Evolutionary conservation across 1,284 basidiomycete species (phyloP).

Genomic region (Pseudozyma sp.): DNA sequence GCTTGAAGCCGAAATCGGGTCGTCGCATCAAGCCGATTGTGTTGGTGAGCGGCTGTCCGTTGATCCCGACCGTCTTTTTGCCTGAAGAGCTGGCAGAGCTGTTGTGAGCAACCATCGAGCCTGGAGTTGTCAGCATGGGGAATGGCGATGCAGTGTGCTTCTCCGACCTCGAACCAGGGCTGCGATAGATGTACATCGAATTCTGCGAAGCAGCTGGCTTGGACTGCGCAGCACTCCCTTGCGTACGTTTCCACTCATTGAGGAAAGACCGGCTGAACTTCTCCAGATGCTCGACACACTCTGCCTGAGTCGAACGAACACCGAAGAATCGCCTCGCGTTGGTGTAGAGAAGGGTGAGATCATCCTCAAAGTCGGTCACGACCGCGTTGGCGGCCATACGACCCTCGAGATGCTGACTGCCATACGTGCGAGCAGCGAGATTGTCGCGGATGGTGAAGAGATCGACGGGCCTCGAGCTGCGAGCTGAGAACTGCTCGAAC

Average conservation of each 20-base stretch:
- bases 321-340: conserved; percentile 45
- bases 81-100: conserved; percentile 8
- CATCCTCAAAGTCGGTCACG: conserved; percentile 49
- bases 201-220: conserved; percentile 1
- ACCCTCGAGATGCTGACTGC: conserved; percentile 35
- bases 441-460: conserved; percentile 47
- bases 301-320: conserved; percentile 40
- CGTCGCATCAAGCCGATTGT: conserved; percentile 25
- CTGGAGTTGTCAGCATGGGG: conserved; percentile 18
- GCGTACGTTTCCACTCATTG: conserved; percentile 45
- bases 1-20: conserved; percentile 37
- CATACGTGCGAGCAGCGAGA: conserved; percentile 37
- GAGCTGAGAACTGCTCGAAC: conserved; percentile 42
- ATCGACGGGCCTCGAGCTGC: conserved; percentile 44
- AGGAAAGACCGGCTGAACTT: conserved; percentile 44
- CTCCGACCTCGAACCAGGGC: conserved; percentile 27
- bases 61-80: conserved; percentile 26
- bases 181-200: conserved; percentile 9
- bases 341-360: conserved; percentile 38
- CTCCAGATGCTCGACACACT: conserved; percentile 46
- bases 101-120: not conserved
- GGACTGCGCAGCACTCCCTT: conserved; percentile 15
- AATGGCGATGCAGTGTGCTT: conserved; percentile 24
- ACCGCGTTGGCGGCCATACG: conserved; percentile 45
- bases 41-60: conserved; percentile 6